Evolutionary conservation across 768 basidiomycete species (phyloP).

Genomic region (Pleurotus djamor): DNA sequence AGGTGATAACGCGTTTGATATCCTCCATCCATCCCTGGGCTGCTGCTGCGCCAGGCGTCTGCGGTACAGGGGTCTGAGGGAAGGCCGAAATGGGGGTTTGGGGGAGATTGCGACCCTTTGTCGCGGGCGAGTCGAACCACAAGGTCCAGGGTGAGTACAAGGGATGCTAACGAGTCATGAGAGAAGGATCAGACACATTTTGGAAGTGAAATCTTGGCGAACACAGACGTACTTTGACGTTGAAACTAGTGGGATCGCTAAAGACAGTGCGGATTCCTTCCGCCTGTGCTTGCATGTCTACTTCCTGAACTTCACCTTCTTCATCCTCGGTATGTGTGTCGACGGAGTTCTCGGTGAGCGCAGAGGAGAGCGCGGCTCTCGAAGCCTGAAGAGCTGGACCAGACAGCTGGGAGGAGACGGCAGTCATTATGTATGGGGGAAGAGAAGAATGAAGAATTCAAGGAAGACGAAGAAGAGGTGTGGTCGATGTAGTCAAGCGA

Average conservation of each 20-base stretch:
- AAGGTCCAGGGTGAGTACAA: slow-evolving; percentile 95
- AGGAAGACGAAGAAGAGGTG: background rate
- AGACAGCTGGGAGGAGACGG: slow-evolving; percentile 52
- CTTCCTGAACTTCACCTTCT: slow-evolving; percentile 85
- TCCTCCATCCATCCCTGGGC: slow-evolving; percentile 98
- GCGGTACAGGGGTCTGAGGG: slow-evolving; percentile 70
- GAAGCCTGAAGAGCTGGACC: slow-evolving; percentile 72
- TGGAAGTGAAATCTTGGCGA: background rate
- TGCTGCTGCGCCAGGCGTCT: slow-evolving; percentile 70
- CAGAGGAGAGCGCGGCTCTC: slow-evolving; percentile 75
- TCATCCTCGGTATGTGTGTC: slow-evolving; percentile 37
- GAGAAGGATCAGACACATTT: slow-evolving; percentile 6
- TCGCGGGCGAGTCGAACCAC: slow-evolving; percentile 95
- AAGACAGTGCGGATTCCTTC: slow-evolving; percentile 91
- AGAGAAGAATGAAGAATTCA: background rate
- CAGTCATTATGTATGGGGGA: slow-evolving; percentile 20
- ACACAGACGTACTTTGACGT: slow-evolving; percentile 75
- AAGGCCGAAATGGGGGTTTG: slow-evolving; percentile 80
- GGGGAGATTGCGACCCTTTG: slow-evolving; percentile 86
- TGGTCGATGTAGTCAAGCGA: background rate
- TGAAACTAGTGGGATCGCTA: slow-evolving; percentile 89
- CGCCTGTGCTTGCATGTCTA: slow-evolving; percentile 81
- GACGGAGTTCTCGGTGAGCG: slow-evolving; percentile 57
- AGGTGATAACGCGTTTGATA: slow-evolving; percentile 93
- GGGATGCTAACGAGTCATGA: slow-evolving; percentile 64